phyloP scores from a whole-genome alignment of 768 basidiomycete genomes.

The Termitomyces sp. region DNA sequence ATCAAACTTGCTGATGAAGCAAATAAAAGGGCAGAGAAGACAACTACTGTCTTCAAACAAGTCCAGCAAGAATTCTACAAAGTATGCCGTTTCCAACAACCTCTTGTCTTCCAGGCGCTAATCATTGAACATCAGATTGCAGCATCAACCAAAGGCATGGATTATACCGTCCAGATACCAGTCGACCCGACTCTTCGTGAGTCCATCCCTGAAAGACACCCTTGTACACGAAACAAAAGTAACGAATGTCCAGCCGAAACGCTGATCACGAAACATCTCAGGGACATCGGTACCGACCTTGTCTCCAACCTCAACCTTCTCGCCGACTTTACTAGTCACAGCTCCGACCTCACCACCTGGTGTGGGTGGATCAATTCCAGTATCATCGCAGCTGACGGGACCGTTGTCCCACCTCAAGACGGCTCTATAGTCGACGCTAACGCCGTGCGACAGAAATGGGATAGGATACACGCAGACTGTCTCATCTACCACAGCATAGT shows the following conservation, averaged over 20 bases:
- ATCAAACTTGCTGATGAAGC: conserved; percentile 23
- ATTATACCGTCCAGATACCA: conserved; percentile 26
- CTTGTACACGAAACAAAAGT: not conserved
- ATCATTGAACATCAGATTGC: conserved; percentile 26
- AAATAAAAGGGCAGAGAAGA: conserved; percentile 20
- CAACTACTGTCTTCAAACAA: conserved; percentile 23
- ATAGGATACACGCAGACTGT: conserved; percentile 8
- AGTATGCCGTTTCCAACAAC: conserved; percentile 15
- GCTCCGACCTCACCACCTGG: conserved; percentile 25
- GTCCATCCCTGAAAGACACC: not conserved
- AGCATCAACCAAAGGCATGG: conserved; percentile 31
- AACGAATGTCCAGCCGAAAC: conserved; percentile 17
- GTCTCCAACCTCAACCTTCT: conserved; percentile 33
- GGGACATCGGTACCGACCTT: conserved; percentile 32
- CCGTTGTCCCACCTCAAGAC: conserved; percentile 5
- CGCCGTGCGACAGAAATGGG: conserved; percentile 9
- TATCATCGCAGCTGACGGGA: conserved; percentile 5
- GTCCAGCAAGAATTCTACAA: conserved; percentile 33
- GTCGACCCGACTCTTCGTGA: conserved; percentile 30
- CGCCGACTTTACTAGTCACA: conserved; percentile 24
- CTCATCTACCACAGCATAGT: conserved; percentile 14
- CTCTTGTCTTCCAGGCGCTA: not conserved
- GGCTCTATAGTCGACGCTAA: not conserved
- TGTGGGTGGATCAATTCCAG: conserved; percentile 23
- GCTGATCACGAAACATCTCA: conserved; percentile 26